Evolutionary conservation across 148 eudicot genomes (phyloP).

Genomic region (Chenopodium suecicum): DNA sequence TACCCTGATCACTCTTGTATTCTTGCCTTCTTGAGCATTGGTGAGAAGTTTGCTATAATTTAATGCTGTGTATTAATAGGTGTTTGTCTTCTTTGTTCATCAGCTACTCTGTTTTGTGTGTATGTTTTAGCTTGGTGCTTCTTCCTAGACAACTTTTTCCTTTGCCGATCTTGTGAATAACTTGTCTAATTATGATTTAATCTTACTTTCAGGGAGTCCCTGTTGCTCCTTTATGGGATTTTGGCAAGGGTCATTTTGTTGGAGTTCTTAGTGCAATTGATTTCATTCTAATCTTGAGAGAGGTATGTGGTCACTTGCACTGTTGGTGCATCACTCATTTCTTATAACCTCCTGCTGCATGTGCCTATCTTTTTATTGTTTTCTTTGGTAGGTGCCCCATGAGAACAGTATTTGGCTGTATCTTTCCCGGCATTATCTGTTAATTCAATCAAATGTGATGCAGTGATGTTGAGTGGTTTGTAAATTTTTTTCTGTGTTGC

Average conservation of each 20-base stretch:
- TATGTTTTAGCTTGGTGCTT: not conserved
- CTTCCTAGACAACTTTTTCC: not conserved
- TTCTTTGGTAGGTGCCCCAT: not conserved
- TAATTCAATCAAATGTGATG: not conserved
- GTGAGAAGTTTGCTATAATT: too few relatives aligned
- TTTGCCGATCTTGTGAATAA: conserved; percentile 4
- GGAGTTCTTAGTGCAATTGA: conserved; percentile 90
- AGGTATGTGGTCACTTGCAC: conserved; percentile 44
- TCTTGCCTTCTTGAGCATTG: not conserved
- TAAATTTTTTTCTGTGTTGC: not conserved
- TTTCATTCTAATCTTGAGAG: conserved; percentile 84
- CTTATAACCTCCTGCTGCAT: not conserved
- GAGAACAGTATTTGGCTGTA: conserved; percentile 4
- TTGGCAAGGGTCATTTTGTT: conserved; percentile 65
- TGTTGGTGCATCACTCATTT: conserved; percentile 1
- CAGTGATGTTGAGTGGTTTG: not conserved
- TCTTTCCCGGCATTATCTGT: not conserved
- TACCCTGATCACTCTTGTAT: conserved; percentile 1
- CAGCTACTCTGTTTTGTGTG: not conserved
- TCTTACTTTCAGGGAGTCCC: conserved; percentile 69
- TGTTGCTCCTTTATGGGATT: conserved; percentile 94
- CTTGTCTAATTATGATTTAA: conserved; percentile 12
- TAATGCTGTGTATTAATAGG: too few relatives aligned
- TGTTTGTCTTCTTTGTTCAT: not conserved
- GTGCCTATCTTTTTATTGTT: not conserved